These are phyloP conservation scores for Cyclanthera cordifolia DNA, from an alignment of 306 rosid species.

Conservation along the genomic window DNA sequence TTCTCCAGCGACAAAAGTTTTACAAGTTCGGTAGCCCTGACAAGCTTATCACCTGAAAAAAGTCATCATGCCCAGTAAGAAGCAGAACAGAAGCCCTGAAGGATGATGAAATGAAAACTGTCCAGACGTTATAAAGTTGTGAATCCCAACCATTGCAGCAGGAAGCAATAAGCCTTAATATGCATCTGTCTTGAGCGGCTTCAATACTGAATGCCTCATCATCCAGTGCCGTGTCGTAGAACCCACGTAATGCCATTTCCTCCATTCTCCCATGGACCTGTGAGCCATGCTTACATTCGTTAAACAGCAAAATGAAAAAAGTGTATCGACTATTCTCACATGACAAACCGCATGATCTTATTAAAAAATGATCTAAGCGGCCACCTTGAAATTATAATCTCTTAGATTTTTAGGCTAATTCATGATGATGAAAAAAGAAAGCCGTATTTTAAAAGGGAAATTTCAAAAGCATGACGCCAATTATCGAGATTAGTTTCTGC, in stretches of 20 bases:
- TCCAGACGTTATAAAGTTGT: neutral
- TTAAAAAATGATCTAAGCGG: no score
- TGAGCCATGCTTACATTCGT: neutral
- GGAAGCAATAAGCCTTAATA: slow-evolving; percentile 79
- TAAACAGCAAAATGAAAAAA: neutral
- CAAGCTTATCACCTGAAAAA: slow-evolving; percentile 78
- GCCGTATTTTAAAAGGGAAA: no score
- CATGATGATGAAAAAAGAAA: no score
- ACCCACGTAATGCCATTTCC: slow-evolving; percentile 48
- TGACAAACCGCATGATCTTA: no score
- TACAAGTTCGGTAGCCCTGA: slow-evolving; percentile 78
- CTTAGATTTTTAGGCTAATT: no score
- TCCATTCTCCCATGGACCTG: slow-evolving; percentile 75
- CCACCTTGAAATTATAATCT: no score
- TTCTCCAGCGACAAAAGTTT: slow-evolving; percentile 75
- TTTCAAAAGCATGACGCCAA: neutral
- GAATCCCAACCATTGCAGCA: slow-evolving; percentile 71
- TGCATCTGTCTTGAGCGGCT: slow-evolving; percentile 93
- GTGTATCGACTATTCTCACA: no score
- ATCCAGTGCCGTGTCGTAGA: slow-evolving; percentile 52
- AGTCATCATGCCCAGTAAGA: slow-evolving; percentile 11
- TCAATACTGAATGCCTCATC: slow-evolving; percentile 74
- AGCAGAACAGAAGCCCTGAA: no score
- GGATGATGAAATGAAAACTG: neutral
- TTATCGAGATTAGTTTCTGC: neutral